phyloP scores from a whole-genome alignment of 345 rosid genomes.

The Citrus glauca region DNA sequence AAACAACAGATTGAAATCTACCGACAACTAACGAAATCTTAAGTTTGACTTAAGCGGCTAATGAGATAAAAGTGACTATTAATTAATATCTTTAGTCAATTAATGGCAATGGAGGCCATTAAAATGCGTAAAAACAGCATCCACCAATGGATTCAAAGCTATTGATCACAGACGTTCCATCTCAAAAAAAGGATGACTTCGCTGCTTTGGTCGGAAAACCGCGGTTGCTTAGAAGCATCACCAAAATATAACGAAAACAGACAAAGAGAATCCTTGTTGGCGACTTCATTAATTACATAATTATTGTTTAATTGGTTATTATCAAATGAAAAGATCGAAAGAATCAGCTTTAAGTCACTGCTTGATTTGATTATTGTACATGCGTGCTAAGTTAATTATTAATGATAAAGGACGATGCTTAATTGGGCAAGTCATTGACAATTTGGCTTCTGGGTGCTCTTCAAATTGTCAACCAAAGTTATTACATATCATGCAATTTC shows the following conservation, averaged over 20 bases:
- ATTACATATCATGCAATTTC: too few relatives aligned
- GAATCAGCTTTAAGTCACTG: neutral
- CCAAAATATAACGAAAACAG: neutral
- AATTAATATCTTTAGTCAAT: neutral
- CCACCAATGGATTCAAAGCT: neutral
- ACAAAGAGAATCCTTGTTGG: neutral
- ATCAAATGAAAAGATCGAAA: neutral
- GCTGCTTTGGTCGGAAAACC: conserved; percentile 6
- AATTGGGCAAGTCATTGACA: conserved; percentile 2
- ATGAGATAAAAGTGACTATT: neutral
- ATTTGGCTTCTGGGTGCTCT: conserved; percentile 5
- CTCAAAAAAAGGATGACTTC: conserved; percentile 11
- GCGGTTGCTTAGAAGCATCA: conserved; percentile 34
- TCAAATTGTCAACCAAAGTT: neutral
- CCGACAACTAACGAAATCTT: neutral
- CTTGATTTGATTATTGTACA: neutral
- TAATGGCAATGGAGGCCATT: neutral
- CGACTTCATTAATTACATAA: neutral
- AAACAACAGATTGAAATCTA: conserved; percentile 4
- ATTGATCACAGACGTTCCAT: neutral
- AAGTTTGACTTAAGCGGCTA: neutral
- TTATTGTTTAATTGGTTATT: neutral
- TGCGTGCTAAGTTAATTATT: neutral
- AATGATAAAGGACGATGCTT: neutral
- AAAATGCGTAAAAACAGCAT: neutral